Evolutionary conservation across 2,329 filamentous ascomycete genomes (phyloP), one percentile per base, ranked within the genome.

Genomic region (Claviceps sorghi): DNA sequence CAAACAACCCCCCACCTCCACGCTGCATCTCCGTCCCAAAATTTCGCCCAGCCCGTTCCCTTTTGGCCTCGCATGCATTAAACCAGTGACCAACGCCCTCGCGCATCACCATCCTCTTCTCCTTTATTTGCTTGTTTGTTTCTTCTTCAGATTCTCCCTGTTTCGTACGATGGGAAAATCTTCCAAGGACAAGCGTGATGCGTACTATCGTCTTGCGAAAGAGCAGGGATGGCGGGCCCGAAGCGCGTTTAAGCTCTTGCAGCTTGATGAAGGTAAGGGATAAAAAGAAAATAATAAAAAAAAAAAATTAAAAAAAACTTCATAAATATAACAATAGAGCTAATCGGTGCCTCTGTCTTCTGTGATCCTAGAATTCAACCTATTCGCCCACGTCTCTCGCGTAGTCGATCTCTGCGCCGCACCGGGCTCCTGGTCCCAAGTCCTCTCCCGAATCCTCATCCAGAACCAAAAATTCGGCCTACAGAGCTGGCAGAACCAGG

Each of bases 141-240:
- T 36, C 13, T 36, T 3, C 4, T 5, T 15, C 13, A 3, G 1
- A 7, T 43, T 22, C 26, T 45, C 6, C 11, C 42, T 19, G n/a
- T n/a, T n/a, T n/a, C n/a, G n/a, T 9, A n/a, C 7, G 2, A 95
- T 95, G 90, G 90, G 90, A 1, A 97, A 97, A 67, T 95, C 93
- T 1, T 97, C 91, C 48, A 98, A 98, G 69, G 93, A 98, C 65
- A 98, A 98, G 72, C 86, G 93, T 51, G 93, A 98, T 67, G 90
- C 90, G 46, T 98, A 98, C 71, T 98, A 98, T 65, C 82, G 93
- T 51, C 85, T 98, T 9, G 93, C 93, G 19, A 98, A 98, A 71
- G 93, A 98, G 69, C 93, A 98, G 74, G 94, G 94, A 58, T 98
- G 93, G 91, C 86, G 93, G 38, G 93, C 93, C 30, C 80, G 93